Base-by-base conservation (phyloP, 1,139 yeast species). In the Yamadazyma jaroonii region DNA sequence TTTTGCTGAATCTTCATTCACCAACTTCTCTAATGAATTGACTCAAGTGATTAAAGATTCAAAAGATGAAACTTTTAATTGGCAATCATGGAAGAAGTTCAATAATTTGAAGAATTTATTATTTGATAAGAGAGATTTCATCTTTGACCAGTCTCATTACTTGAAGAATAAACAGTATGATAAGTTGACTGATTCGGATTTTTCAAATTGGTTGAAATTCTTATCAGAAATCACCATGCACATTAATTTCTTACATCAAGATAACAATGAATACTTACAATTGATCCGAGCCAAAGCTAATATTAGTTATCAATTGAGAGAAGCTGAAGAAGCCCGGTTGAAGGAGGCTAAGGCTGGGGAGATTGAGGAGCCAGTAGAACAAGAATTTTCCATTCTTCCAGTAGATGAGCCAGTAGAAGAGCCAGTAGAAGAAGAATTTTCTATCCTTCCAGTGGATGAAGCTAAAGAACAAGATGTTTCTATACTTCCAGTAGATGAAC, bases 231-330 rank as follows among this genome's bases (percentile, higher is more conserved):
- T 84, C 14, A 81, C 80, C 48, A 66, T 69, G 46, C 85, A 87
- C 41, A 64, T 86, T 34, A 69, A 73, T 36, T 66, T 79, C 28
- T 58, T 88, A 40, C 63, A 78, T 25, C 74, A 79, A 43, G 96
- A 89, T 54, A 78, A 84, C 40, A 84, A 81, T 23, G 83, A 82
- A 45, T 84, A 80, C 54, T 64, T 87, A 48, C 79, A 81, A 41
- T 74, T 86, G 36, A 68, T 84, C 41, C 74, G 96, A 52, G 90
- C 95, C 10, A 77, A 81, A 56, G 95, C 95, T 13, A 90, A 89
- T 53, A 62, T 85, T 31, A 83, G 84, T 12, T 84, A 85, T 58
- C 96, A 88, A 61, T 64, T 68, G 43, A 77, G 94, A 48, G 90
- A 84, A 56, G 70, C 55, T 20, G 48, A 43, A 6, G 20, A 17